Base-by-base conservation (phyloP, 2,329 filamentous ascomycete genomes). In the Arthrobotrys pseudoclavata region DNA sequence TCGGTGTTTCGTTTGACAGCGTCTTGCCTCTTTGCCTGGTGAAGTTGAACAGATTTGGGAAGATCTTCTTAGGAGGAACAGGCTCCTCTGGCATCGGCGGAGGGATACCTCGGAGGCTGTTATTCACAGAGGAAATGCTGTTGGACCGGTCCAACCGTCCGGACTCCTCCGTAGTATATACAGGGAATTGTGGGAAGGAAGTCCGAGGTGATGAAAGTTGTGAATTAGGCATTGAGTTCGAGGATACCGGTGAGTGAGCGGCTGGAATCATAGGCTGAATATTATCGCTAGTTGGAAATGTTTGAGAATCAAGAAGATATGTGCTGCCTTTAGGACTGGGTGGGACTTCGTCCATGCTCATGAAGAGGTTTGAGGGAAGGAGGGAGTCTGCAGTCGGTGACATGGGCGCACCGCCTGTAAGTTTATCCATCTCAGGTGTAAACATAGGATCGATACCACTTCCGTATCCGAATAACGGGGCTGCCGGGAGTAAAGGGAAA, bases 331-430 rank as follows among this genome's bases (percentile, higher is more conserved):
- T 71, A 12, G 85, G 85, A 80, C 85, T 87, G 9, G 84, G 85
- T n/a, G 86, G 85, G 15, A 90, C 89, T 45, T 90, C 86, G 57
- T 92, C 90, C 63, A 91, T 89, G 31, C 74, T 77, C 4, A 84
- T 83, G 69, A 88, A 87, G 3, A 91, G 85, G 75, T 88, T 89
- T 0, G 92, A 91, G 0, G 92, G 92, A 15, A 96, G 84, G 2
- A 95, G 85, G 15, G 90, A 88, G 29, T 91, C 90, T 1, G 92
- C 92, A 3, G 91, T 91, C 1, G 92, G 92, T 81, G 91, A 94
- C 82, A 95, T 88, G 0, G 91, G 91, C 1, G 91, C 92, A 29
- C 88, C 89, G 18, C 86, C 87, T 2, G 87, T 89, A 40, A 91
- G 83, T 71, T 69, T 83, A 80, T 64, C 81, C 29, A 69, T 69